These are phyloP conservation scores for Dipodascopsis uninucleata DNA, from an alignment of 805 yeast species.

Conservation along the genomic window DNA sequence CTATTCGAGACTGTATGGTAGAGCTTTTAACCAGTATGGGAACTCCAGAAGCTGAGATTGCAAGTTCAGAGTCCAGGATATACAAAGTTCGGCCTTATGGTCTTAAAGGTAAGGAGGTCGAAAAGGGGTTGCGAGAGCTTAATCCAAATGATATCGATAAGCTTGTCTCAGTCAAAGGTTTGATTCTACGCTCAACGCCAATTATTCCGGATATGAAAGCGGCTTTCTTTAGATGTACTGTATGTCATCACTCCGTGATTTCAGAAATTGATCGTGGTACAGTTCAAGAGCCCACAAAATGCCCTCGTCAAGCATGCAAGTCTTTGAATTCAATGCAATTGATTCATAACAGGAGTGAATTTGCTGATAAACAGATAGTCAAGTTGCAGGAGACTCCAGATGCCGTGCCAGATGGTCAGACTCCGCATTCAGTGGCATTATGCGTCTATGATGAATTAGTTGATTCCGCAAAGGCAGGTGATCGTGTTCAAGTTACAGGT, in stretches of 20 bases:
- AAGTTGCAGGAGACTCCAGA: conserved; percentile 95
- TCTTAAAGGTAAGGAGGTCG: conserved; percentile 45
- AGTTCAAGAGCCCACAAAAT: conserved; percentile 85
- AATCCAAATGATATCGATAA: conserved; percentile 95
- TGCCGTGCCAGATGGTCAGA: conserved; percentile 95
- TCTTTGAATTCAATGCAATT: conserved; percentile 83
- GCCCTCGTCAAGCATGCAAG: conserved; percentile 86
- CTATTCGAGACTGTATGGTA: conserved; percentile 84
- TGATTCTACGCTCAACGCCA: conserved; percentile 82
- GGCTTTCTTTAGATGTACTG: conserved; percentile 91
- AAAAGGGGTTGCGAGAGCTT: conserved; percentile 82
- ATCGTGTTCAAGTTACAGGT: conserved; percentile 91
- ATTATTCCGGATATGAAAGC: conserved; percentile 97
- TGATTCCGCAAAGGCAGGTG: conserved; percentile 94
- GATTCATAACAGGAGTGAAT: conserved; percentile 85
- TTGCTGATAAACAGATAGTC: conserved; percentile 93
- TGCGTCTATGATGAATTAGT: conserved; percentile 96
- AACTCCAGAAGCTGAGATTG: conserved; percentile 24
- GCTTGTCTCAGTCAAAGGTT: conserved; percentile 83
- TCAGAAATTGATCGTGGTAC: conserved; percentile 94
- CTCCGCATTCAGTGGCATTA: conserved; percentile 91
- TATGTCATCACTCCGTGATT: conserved; percentile 87
- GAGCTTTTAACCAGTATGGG: conserved; percentile 55
- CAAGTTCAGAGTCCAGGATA: conserved; percentile 34
- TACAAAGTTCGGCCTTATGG: conserved; percentile 90